Evolutionary conservation across 495 filamentous ascomycete species (phyloP), one percentile per base, ranked within the genome.

Genomic region (Niebla homalea): DNA sequence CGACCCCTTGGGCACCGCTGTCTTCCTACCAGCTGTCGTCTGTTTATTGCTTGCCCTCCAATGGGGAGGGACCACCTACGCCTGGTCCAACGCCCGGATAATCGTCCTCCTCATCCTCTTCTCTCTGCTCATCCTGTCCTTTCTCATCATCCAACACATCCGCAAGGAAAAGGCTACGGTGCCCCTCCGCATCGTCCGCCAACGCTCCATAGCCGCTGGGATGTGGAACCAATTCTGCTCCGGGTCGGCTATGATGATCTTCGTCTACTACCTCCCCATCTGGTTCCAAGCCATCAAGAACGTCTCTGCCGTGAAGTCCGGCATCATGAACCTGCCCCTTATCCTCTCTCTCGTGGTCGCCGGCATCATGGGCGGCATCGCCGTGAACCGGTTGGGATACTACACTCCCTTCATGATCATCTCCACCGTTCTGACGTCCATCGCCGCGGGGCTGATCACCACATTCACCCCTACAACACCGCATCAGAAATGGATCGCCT

Each of bases 281-380:
- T 89, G 81, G 82, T 87, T 89, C 65, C 86, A 92, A 65, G 79
- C 78, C 12, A 79, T 70, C 35, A 64, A 62, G 18, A 52, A 42
- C 40, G 61, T 55, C 5, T 58, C 23, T 22, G 63, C 70, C 0
- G 51, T 63, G 8, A 50, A 63, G 23, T 68, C 66, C 0, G 70
- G 66, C 1, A 61, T 70, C 32, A 59, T 60, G 32, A 65, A 48
- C 18, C 57, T 71, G 4, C 70, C 70, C 7, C 60, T 74, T 53
- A 61, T 79, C 26, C 62, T 78, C 0, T 49, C 64, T 5, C 54
- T 72, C 11, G 71, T 75, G 18, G 36, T 75, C 43, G 67, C 66
- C 5, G 69, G 66, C 50, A 69, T 75, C 19, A 32, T 67, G 2
- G 65, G 76, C 5, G 83, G 84, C 7, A 60, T 49, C 12, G 43